A percentile compares a stretch with the other conserved stretches of the same genome.
phyloP scores from a whole-genome alignment of 176 grass and related monocot species.

The Triticum turgidum region DNA sequence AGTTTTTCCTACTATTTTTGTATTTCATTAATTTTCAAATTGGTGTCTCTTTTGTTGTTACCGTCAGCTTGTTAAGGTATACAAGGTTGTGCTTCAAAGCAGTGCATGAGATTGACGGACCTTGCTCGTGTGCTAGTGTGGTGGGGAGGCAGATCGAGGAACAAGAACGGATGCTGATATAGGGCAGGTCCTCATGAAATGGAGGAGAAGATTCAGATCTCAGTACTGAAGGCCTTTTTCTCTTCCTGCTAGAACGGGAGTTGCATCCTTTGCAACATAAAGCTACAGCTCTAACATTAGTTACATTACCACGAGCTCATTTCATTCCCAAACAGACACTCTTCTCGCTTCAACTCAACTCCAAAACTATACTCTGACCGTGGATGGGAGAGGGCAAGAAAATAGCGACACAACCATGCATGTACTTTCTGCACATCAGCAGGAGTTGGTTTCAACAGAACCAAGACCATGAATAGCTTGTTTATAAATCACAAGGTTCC shows the following conservation, averaged over 20 bases:
- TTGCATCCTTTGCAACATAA: background rate
- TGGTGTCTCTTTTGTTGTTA: background rate
- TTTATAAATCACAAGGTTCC: background rate
- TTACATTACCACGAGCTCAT: too few relatives aligned
- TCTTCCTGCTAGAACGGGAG: background rate
- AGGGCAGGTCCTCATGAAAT: conserved; percentile 70
- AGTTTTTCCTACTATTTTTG: too few relatives aligned
- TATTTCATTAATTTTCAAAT: background rate
- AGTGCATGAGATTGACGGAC: conserved; percentile 70
- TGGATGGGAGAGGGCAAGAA: background rate
- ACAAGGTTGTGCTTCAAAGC: conserved; percentile 81
- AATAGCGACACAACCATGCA: background rate
- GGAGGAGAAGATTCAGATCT: conserved; percentile 69
- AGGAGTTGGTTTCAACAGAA: background rate
- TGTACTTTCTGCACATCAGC: background rate
- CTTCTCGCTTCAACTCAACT: too few relatives aligned
- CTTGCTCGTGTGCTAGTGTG: conserved; percentile 86
- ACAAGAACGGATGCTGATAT: conserved; percentile 90
- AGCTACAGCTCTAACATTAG: too few relatives aligned
- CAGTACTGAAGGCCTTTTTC: background rate
- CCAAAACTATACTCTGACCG: background rate
- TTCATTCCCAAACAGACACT: too few relatives aligned
- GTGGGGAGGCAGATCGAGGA: conserved; percentile 73
- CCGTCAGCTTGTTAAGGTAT: conserved; percentile 72
- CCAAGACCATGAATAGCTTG: background rate